Conservation (phyloP, 2,329 filamentous ascomycete species). For the Hymenotorrendiella dingleyae region DNA sequence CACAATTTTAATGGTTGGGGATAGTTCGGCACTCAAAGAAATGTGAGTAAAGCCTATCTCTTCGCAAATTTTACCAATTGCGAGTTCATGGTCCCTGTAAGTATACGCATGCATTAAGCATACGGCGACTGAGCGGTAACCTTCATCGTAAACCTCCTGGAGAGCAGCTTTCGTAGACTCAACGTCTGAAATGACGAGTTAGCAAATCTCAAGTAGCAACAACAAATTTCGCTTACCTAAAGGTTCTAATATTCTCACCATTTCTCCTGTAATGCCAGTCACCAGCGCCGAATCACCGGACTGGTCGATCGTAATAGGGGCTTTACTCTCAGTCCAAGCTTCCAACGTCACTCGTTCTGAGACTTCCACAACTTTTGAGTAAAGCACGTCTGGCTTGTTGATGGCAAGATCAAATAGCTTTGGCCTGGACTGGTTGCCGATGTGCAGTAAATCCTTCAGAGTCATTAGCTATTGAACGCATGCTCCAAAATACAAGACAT, state of each 20-base stretch:
- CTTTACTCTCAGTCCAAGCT: constrained; percentile 85
- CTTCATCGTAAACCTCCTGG: constrained; percentile 53
- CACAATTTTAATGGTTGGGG: constrained; percentile 63
- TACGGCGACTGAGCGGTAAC: constrained; percentile 73
- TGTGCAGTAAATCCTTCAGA: constrained; percentile 80
- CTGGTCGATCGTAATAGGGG: constrained; percentile 49
- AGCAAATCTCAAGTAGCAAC: neutral
- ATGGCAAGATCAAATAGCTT: constrained; percentile 90
- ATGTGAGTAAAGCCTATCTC: constrained; percentile 82
- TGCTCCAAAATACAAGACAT: neutral
- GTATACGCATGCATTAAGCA: constrained; percentile 92
- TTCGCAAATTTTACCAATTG: constrained; percentile 68
- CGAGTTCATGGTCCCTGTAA: constrained; percentile 76
- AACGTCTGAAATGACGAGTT: constrained; percentile 53
- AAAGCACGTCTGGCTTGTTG: constrained; percentile 78
- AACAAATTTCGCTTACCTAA: neutral
- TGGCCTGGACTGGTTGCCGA: constrained; percentile 85
- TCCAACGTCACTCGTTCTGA: constrained; percentile 88
- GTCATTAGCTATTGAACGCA: neutral
- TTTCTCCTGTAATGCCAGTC: constrained; percentile 36
- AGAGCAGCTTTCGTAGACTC: constrained; percentile 51
- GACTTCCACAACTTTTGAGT: constrained; percentile 79
- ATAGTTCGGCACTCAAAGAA: constrained; percentile 60
- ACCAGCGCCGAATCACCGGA: neutral
- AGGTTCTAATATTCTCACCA: constrained; percentile 51